Percentiles rank a stretch among this genome's conserved stretches.
Evolutionary conservation across 1,139 yeast species (phyloP).

Genomic region (Zygotorulaspora mrakii): DNA sequence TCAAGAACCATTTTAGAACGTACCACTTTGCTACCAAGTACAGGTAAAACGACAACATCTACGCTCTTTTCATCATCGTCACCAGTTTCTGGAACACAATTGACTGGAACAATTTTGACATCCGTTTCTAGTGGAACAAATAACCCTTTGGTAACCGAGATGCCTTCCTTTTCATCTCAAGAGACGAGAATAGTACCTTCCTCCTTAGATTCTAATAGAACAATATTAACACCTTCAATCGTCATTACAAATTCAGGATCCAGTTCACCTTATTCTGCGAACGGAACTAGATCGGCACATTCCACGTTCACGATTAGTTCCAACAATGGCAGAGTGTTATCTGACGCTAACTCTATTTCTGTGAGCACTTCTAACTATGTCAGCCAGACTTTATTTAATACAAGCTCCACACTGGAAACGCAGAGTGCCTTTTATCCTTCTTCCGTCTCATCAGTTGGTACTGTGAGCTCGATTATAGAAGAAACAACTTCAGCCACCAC

Average conservation of each 20-base stretch:
- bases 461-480: neutral
- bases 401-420: neutral
- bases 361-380: neutral
- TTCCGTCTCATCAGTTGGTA: neutral
- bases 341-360: neutral
- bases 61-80: constrained; percentile 25
- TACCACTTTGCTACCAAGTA: constrained; percentile 14
- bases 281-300: neutral
- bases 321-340: too few relatives aligned
- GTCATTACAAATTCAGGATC: neutral
- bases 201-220: constrained; percentile 23
- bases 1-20: too few relatives aligned
- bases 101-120: constrained; percentile 21
- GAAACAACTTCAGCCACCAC: neutral
- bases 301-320: too few relatives aligned
- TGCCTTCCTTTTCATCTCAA: constrained; percentile 22
- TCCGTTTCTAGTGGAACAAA: constrained; percentile 19
- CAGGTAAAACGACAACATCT: constrained; percentile 29
- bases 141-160: constrained; percentile 30
- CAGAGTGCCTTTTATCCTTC: constrained; percentile 1
- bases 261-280: neutral
- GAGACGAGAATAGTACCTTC: constrained; percentile 24
- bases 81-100: constrained; percentile 9
- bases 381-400: neutral
- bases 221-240: constrained; percentile 14